Evolutionary conservation across 495 filamentous ascomycete species (phyloP).

Genomic region (Penicillium psychrofluorescens): DNA sequence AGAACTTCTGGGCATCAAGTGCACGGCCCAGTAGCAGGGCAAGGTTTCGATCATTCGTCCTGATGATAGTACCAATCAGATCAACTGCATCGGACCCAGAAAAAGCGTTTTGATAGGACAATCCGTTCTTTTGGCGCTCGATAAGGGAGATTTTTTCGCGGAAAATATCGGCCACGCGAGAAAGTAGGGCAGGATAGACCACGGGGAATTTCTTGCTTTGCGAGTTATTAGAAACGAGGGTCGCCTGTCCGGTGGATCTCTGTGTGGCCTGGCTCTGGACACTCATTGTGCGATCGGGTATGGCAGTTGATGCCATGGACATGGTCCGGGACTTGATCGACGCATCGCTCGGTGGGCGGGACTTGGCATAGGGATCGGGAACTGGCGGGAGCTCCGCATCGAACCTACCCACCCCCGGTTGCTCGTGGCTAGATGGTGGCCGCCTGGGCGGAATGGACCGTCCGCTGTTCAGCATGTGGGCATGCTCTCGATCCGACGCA

Average conservation of each 20-base stretch:
- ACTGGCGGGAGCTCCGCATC: slow-evolving; percentile 17
- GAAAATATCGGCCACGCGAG: slow-evolving; percentile 84
- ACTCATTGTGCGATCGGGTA: slow-evolving; percentile 44
- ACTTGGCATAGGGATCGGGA: slow-evolving; percentile 17
- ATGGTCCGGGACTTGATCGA: slow-evolving; percentile 53
- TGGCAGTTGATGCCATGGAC: slow-evolving; percentile 84
- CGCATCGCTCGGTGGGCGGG: slow-evolving; percentile 37
- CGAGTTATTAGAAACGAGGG: slow-evolving; percentile 36
- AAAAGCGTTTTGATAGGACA: slow-evolving; percentile 96
- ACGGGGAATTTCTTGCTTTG: slow-evolving; percentile 59
- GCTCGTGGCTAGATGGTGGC: slow-evolving; percentile 48
- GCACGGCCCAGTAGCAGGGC: slow-evolving; percentile 89
- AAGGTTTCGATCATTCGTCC: slow-evolving; percentile 92
- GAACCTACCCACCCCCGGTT: slow-evolving; percentile 7
- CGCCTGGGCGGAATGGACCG: slow-evolving; percentile 69
- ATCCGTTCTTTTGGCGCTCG: slow-evolving; percentile 90
- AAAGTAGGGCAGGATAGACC: slow-evolving; percentile 89
- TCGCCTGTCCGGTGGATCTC: slow-evolving; percentile 25
- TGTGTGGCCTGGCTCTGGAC: slow-evolving; percentile 33
- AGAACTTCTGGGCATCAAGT: slow-evolving; percentile 97
- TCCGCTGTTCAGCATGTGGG: slow-evolving; percentile 80
- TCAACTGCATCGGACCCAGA: slow-evolving; percentile 93
- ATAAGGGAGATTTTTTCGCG: slow-evolving; percentile 72
- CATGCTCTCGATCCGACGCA: slow-evolving; percentile 64
- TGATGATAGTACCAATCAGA: slow-evolving; percentile 87